A percentile compares a stretch with the other conserved stretches of the same genome.
These are phyloP conservation scores for Leptosphaerulina australis DNA, from an alignment of 2,329 filamentous ascomycete species.

Conservation along the genomic window DNA sequence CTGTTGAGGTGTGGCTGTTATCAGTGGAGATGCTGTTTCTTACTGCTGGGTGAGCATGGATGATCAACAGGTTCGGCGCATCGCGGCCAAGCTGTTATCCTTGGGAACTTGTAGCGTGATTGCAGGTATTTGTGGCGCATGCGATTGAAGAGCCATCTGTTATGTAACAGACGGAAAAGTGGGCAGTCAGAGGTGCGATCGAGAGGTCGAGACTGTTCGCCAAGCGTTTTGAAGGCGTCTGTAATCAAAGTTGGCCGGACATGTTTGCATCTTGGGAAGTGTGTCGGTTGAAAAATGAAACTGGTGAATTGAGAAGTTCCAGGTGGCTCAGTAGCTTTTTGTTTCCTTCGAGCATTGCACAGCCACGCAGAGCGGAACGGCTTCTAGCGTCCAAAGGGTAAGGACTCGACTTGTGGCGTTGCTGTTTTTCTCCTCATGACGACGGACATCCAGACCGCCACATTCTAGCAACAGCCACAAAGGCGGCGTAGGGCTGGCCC, in stretches of 20 bases:
- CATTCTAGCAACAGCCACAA: conserved; percentile 7
- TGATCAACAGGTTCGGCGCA: conserved; percentile 11
- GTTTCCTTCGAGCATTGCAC: conserved; percentile 13
- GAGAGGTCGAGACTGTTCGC: conserved; percentile 3
- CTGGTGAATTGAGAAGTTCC: conserved; percentile 2
- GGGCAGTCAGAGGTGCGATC: neutral
- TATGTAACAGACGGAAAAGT: conserved; percentile 16
- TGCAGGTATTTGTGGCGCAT: conserved; percentile 8
- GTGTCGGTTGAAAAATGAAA: conserved; percentile 3
- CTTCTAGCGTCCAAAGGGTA: conserved; percentile 17
- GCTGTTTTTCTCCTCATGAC: conserved; percentile 3
- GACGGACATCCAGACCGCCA: conserved; percentile 11
- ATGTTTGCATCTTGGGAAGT: neutral
- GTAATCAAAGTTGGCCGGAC: neutral
- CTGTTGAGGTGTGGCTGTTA: conserved; percentile 5
- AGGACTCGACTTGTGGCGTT: conserved; percentile 17
- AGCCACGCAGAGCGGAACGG: conserved; percentile 17
- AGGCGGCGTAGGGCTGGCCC: conserved; percentile 1
- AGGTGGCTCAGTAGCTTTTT: conserved; percentile 17
- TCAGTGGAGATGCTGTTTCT: conserved; percentile 9
- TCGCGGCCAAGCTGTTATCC: conserved; percentile 13
- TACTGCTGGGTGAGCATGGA: conserved; percentile 6
- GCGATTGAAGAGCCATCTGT: conserved; percentile 6
- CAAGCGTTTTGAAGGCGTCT: conserved; percentile 17
- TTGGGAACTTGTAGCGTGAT: conserved; percentile 5